Base-by-base conservation (phyloP, 1,139 yeast species). In the Pichia sp. region DNA sequence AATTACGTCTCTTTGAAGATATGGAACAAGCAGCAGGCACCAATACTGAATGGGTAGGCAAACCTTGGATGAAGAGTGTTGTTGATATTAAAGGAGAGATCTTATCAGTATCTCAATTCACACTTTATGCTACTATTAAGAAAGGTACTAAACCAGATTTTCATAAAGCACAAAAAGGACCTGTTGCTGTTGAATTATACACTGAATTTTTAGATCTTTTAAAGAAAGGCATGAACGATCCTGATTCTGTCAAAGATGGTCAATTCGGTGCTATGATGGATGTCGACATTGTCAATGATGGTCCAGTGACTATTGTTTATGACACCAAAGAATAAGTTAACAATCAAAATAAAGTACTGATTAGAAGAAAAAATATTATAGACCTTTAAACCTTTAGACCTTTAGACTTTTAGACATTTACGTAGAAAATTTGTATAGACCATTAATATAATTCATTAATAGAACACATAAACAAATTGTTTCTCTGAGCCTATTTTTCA, bases 241-340 rank as follows among this genome's bases (percentile, higher is more conserved):
- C 58, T n/a, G 68, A 67, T 1, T 72, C 75, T 40, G 95, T 89
- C 6, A 74, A 82, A 51, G 96, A 87, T 57, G 98, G 98, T 1
- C 73, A 78, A 46, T 92, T 92, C 63, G 98, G 97, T 0, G 97
- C 94, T 8, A 86, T 90, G 96, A 92, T 92, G 98, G 95, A 87
- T 52, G 96, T 92, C n/a, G 73, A 75, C 2, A 64, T 90, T 46
- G 79, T 82, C 20, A 92, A 92, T 58, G 97, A 90, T 54, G 94
- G 94, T 5, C 94, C 92, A 0, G 87, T 82, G 7, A 83, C 94
- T 0, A 77, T 84, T 28, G 73, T 79, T 28, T 78, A 80, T 71
- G 90, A 83, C 55, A 81, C 92, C 1, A 70, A 62, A 45, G 76
- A 71, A 28, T 22, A n/a, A 24, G 6, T 28, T 7, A 11, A 16